Conservation (phyloP, 768 basidiomycete species). For the Termitomyces sp. region DNA sequence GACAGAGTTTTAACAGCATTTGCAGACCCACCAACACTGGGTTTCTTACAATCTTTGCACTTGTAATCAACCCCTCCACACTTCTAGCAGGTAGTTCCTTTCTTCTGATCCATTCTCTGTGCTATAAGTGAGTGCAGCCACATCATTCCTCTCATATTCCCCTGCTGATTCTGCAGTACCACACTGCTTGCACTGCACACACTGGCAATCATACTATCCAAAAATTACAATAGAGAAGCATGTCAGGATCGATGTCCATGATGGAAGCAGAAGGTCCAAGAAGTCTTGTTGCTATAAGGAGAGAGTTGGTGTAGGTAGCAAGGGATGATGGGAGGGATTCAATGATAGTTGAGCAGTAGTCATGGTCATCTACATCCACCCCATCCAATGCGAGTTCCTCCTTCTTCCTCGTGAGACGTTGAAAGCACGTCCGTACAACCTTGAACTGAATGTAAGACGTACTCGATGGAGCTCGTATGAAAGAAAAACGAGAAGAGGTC, state of each 20-base stretch:
- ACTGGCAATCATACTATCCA: constrained; percentile 21
- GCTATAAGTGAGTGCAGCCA: neutral
- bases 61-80: neutral
- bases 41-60: neutral
- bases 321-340: too few species aligned
- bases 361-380: constrained; percentile 22
- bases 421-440: too few species aligned
- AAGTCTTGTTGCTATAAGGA: too few species aligned
- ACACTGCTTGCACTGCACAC: neutral
- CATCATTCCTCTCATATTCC: constrained; percentile 10
- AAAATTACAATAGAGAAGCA: constrained; percentile 19
- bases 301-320: too few species aligned
- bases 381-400: neutral
- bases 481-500: too few species aligned
- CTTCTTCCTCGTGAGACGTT: too few species aligned
- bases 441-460: too few species aligned
- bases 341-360: constrained; percentile 24
- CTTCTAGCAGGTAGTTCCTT: constrained; percentile 14
- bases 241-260: constrained; percentile 11
- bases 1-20: too few species aligned
- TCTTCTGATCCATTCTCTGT: constrained; percentile 12
- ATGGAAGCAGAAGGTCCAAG: neutral
- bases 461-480: too few species aligned
- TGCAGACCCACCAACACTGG: too few species aligned
- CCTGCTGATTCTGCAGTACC: neutral